These are phyloP conservation scores for Chlorella sp. DNA, from an alignment of 139 green algal genomes.

Conservation along the genomic window DNA sequence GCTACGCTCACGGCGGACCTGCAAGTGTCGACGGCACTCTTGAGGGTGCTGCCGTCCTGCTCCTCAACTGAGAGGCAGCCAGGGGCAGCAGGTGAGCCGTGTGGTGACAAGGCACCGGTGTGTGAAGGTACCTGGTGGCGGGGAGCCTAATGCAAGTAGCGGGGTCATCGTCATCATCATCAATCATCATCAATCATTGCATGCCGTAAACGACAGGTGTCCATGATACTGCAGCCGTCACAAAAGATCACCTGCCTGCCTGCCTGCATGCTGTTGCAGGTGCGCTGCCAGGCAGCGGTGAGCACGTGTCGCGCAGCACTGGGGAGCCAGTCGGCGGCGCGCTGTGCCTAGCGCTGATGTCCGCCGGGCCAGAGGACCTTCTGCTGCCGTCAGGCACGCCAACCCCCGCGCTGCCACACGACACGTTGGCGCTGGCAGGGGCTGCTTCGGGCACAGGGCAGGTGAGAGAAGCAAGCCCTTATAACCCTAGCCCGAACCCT, in stretches of 20 bases:
- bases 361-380: not conserved
- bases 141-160: no score
- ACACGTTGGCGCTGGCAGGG: not conserved
- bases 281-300: not conserved
- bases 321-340: constrained; percentile 15
- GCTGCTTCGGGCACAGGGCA: not conserved
- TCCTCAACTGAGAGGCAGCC: no score
- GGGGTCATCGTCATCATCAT: not conserved
- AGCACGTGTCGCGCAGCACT: constrained; percentile 15
- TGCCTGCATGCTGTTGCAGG: constrained; percentile 8
- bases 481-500: no score
- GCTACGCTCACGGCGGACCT: constrained; percentile 21
- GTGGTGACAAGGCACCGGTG: not conserved
- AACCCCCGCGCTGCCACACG: no score
- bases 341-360: constrained; percentile 25
- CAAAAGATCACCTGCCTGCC: not conserved
- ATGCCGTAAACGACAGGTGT: not conserved
- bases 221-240: not conserved
- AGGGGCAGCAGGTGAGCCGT: not conserved
- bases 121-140: no score
- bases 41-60: no score
- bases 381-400: not conserved
- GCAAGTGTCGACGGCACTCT: not conserved
- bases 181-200: not conserved
- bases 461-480: not conserved